phyloP scores from a whole-genome alignment of 2,329 filamentous ascomycete species.

The Ustulina deusta region DNA sequence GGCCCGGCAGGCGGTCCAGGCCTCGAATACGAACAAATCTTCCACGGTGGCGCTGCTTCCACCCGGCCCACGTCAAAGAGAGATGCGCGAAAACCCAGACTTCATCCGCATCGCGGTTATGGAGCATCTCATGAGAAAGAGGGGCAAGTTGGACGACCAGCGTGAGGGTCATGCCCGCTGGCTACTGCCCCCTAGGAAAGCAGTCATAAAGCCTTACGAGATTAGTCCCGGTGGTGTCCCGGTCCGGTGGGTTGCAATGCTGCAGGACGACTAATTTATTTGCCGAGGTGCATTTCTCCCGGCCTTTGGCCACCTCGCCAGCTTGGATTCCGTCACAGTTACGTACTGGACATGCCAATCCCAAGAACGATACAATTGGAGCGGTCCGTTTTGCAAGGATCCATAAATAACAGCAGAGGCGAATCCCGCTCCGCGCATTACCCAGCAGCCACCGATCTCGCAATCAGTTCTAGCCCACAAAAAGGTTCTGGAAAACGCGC shows the following conservation, averaged over 20 bases:
- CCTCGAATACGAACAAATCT: slow-evolving; percentile 47
- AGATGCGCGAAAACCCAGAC: slow-evolving; percentile 77
- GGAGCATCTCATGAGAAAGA: slow-evolving; percentile 77
- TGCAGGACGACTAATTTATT: slow-evolving; percentile 40
- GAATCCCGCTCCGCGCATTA: slow-evolving; percentile 28
- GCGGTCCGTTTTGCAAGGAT: slow-evolving; percentile 7
- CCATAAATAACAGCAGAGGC: slow-evolving; percentile 15
- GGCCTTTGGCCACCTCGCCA: slow-evolving; percentile 8
- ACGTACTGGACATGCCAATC: slow-evolving; percentile 24
- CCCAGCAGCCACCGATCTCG: slow-evolving; percentile 27
- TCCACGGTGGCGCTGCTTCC: slow-evolving; percentile 54
- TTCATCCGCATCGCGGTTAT: slow-evolving; percentile 78
- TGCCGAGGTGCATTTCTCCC: slow-evolving; percentile 6
- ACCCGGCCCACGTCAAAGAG: slow-evolving; percentile 69
- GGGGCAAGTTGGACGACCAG: slow-evolving; percentile 74
- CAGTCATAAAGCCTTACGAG: slow-evolving; percentile 65
- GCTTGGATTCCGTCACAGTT: slow-evolving; percentile 22
- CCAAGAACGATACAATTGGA: background rate
- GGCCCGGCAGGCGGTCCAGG: slow-evolving; percentile 45
- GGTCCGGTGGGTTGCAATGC: slow-evolving; percentile 65
- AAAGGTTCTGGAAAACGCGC: slow-evolving; percentile 28
- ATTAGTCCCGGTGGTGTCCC: slow-evolving; percentile 70
- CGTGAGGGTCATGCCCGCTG: slow-evolving; percentile 75
- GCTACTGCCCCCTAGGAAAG: slow-evolving; percentile 74
- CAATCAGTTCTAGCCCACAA: slow-evolving; percentile 25